Evolutionary conservation across 306 rosid genomes (phyloP).

Genomic region (Vicia sativa): DNA sequence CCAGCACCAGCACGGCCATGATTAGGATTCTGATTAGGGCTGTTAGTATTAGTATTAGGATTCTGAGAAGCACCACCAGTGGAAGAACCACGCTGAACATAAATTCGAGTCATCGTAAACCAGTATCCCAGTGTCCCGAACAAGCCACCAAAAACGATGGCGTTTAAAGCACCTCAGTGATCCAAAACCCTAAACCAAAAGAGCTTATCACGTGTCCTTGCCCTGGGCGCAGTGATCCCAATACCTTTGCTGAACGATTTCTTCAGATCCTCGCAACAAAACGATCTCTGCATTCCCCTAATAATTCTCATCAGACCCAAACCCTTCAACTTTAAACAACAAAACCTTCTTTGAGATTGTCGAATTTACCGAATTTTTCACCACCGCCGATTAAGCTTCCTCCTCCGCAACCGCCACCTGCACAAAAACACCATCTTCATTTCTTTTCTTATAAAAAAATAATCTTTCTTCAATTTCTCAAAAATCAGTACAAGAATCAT

Average conservation of each 20-base stretch:
- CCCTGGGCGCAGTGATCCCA: constrained; percentile 87
- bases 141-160: constrained; percentile 13
- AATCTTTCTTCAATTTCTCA: too few species aligned
- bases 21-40: background rate
- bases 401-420: constrained; percentile 60
- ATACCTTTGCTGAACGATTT: constrained; percentile 75
- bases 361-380: constrained; percentile 55
- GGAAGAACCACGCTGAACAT: constrained; percentile 78
- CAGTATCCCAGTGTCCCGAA: background rate
- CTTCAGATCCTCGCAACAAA: constrained; percentile 70
- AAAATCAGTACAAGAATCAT: too few species aligned
- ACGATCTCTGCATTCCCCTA: constrained; percentile 99
- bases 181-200: constrained; percentile 30
- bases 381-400: constrained; percentile 17
- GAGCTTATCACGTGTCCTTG: constrained; percentile 86
- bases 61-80: constrained; percentile 61
- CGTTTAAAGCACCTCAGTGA: constrained; percentile 35
- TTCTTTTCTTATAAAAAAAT: too few species aligned
- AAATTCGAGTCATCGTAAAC: constrained; percentile 71
- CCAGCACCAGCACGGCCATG: constrained; percentile 42
- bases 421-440: constrained; percentile 26
- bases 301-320: constrained; percentile 98
- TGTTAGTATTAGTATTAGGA: constrained; percentile 19
- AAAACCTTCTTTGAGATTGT: constrained; percentile 65
- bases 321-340: constrained; percentile 77